Base-by-base conservation (phyloP, 2,329 filamentous ascomycete genomes). In the Botrytis aclada region DNA sequence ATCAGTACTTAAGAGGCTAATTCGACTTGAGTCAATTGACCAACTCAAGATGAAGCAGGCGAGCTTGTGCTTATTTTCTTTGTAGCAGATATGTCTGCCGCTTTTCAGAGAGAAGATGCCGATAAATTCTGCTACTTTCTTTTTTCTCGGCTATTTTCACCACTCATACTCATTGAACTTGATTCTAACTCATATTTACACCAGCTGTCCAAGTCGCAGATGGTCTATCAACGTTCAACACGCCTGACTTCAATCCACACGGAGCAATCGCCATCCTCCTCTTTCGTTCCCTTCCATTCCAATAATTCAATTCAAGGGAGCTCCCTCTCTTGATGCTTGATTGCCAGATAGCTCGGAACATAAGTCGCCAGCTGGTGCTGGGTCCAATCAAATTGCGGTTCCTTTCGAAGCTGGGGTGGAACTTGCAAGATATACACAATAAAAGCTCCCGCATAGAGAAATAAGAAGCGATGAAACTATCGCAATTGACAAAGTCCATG, bases 1-100 rank as follows among this genome's bases (percentile, higher is more conserved):
- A 29, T 0, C 1, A 51, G 0, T 16, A 22, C 14, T 14, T 6
- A 29, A 4, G 29, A 29, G 45, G 8, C 16, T 1, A 8, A 6
- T 29, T 4, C 20, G 32, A 22, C 14, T 29, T 7, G 8, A 8
- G 1, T 29, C 14, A 29, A 5, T n/a, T 29, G 25, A 20, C 8
- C 45, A 54, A 39, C 22, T 22, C 45, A 5, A n/a, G 2, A n/a
- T 25, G 32, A 54, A 39, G 8, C 6, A 39, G 10, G 22, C 51
- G n/a, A 2, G 39, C 25, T 14, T 3, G 25, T 20, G 22, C n/a
- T 39, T 54, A 18, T 14, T 29, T 22, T 12, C 4, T 4, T 39
- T n/a, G 3, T 34, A 18, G 22, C 32, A 54, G 25, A 29, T 0
- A 14, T 1, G 2, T 16, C 1, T 39, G 20, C 14, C 29, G 6